These are phyloP conservation scores for Geotrichum australiense DNA, from an alignment of 1,139 yeast genomes.

Conservation along the genomic window DNA sequence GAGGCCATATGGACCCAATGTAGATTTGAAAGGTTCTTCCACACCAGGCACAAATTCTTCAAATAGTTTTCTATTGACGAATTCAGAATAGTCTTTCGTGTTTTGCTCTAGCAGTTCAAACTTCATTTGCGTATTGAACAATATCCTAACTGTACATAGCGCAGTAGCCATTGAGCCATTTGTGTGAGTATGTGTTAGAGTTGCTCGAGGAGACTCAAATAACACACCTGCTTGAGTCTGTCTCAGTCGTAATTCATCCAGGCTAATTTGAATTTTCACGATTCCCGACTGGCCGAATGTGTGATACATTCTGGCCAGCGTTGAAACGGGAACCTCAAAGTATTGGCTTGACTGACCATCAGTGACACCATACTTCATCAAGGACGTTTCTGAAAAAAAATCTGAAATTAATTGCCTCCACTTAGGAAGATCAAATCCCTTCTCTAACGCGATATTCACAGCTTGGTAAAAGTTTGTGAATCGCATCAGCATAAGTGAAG, in stretches of 20 bases:
- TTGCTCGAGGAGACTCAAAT: constrained; percentile 52
- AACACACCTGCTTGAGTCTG: constrained; percentile 44
- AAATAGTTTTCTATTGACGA: constrained; percentile 3
- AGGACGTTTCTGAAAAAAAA: constrained; percentile 45
- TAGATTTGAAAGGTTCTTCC: constrained; percentile 1
- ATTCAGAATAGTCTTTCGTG: constrained; percentile 38
- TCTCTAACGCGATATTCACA: constrained; percentile 38
- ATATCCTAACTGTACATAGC: constrained; percentile 51
- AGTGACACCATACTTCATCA: constrained; percentile 41
- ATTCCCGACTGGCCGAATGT: constrained; percentile 51
- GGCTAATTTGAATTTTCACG: constrained; percentile 47
- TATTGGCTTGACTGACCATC: constrained; percentile 43
- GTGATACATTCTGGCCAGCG: constrained; percentile 61
- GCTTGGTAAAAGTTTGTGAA: constrained; percentile 36
- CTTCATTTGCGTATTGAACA: constrained; percentile 54
- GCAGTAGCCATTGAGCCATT: constrained; percentile 68
- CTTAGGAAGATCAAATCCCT: constrained; percentile 38
- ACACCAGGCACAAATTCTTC: constrained; percentile 1
- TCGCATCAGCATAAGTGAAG: constrained; percentile 24
- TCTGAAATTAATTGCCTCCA: constrained; percentile 45
- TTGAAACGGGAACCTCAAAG: constrained; percentile 56
- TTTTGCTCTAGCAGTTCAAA: constrained; percentile 69
- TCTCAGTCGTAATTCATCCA: constrained; percentile 64
- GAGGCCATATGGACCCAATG: constrained; percentile 46
- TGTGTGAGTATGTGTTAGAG: constrained; percentile 47